phyloP scores from a whole-genome alignment of 129 eudicot genomes.

The Flaveria sonorensis region DNA sequence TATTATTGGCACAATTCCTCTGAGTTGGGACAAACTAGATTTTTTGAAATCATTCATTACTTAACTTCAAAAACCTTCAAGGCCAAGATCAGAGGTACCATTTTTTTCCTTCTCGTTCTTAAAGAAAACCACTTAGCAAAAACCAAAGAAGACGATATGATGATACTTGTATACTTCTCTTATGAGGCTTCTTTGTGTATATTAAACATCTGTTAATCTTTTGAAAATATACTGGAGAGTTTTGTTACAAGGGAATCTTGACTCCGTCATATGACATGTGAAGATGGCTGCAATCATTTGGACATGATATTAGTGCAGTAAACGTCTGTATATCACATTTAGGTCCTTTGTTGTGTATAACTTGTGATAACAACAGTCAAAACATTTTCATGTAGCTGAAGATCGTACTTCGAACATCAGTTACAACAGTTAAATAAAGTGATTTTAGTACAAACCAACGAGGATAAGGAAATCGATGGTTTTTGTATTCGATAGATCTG shows the following conservation, averaged over 20 bases:
- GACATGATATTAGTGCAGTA: too few relatives aligned
- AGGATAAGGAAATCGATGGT: background rate
- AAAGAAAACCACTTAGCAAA: conserved; percentile 35
- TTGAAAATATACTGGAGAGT: conserved; percentile 31
- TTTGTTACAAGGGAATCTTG: conserved; percentile 20
- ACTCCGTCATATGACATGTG: background rate
- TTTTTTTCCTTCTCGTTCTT: conserved; percentile 26
- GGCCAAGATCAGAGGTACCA: conserved; percentile 58
- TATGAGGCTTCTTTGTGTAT: conserved; percentile 26
- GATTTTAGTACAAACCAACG: background rate
- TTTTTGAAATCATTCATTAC: conserved; percentile 60
- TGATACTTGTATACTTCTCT: conserved; percentile 1
- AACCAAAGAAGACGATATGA: conserved; percentile 33
- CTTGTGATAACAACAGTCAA: too few relatives aligned
- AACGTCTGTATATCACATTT: background rate
- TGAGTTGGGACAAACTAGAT: conserved; percentile 61
- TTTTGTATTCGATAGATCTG: background rate
- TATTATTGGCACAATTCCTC: conserved; percentile 86
- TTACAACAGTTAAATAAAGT: background rate
- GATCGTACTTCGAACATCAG: background rate
- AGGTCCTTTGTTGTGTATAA: background rate
- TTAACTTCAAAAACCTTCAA: conserved; percentile 53
- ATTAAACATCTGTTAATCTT: conserved; percentile 14
- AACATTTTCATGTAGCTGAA: background rate
- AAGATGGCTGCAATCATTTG: background rate